These are phyloP conservation scores for Colletotrichum karsti DNA, from an alignment of 2,329 filamentous ascomycete genomes.

Conservation along the genomic window DNA sequence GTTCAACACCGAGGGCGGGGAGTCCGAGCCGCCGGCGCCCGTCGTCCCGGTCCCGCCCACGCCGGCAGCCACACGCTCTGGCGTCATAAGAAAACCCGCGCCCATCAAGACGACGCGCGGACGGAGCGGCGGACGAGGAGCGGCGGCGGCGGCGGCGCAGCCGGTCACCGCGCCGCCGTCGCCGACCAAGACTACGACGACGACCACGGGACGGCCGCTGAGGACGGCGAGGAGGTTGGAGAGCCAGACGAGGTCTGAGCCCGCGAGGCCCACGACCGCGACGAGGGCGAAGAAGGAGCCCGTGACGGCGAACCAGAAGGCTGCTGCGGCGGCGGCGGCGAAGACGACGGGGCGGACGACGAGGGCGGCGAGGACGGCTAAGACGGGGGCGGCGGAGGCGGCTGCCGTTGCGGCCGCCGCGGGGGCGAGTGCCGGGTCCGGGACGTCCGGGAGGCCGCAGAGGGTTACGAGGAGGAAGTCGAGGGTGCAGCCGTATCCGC, in stretches of 20 bases:
- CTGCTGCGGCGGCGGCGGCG: neutral
- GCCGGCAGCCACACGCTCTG: neutral
- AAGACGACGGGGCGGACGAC: neutral
- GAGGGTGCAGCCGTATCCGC: conserved; percentile 17
- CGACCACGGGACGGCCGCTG: neutral
- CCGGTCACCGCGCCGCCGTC: neutral
- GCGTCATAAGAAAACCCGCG: neutral
- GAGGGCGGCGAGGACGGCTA: neutral
- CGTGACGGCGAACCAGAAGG: neutral
- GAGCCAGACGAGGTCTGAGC: conserved; percentile 20
- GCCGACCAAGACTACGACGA: neutral
- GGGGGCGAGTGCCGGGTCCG: neutral
- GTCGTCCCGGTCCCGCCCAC: neutral
- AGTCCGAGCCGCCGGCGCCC: neutral
- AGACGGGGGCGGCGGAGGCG: neutral
- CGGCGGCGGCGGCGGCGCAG: neutral
- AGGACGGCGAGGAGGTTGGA: conserved; percentile 17
- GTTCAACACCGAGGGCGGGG: conserved; percentile 7
- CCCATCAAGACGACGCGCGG: conserved; percentile 3
- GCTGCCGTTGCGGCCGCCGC: neutral
- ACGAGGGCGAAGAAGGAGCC: conserved; percentile 14
- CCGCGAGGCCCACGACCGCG: neutral
- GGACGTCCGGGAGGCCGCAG: conserved; percentile 7
- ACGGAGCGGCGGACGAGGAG: neutral
- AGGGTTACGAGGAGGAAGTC: conserved; percentile 9